Percentiles rank a stretch among this genome's conserved stretches.
These are phyloP conservation scores for Nissolia schottii DNA, from an alignment of 306 rosid species.

Conservation along the genomic window DNA sequence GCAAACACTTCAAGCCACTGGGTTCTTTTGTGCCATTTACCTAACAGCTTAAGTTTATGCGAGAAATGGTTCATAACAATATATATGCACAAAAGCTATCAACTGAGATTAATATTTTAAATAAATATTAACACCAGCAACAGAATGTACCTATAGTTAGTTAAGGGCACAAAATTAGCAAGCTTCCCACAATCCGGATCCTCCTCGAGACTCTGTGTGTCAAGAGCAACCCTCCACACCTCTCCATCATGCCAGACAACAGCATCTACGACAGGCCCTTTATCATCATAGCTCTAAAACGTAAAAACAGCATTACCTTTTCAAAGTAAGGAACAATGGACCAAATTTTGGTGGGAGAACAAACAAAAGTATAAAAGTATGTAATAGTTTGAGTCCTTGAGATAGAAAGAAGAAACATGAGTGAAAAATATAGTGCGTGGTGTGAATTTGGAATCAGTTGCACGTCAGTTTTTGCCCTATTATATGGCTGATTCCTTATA, in stretches of 20 bases:
- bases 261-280: constrained; percentile 88
- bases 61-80: no score
- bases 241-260: constrained; percentile 99
- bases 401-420: background rate
- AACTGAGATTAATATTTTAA: constrained; percentile 3
- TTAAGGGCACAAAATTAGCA: constrained; percentile 72
- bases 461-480: no score
- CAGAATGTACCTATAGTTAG: constrained; percentile 71
- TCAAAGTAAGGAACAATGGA: constrained; percentile 12
- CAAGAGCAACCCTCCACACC: constrained; percentile 94
- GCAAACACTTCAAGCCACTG: no score
- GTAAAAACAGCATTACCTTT: constrained; percentile 24
- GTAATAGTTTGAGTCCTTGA: constrained; percentile 5
- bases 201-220: constrained; percentile 84
- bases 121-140: constrained; percentile 19
- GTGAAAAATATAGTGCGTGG: background rate
- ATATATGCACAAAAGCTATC: constrained; percentile 7
- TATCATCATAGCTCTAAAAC: constrained; percentile 77
- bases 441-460: no score
- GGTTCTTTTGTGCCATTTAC: no score
- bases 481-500: no score
- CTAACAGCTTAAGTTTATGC: no score
- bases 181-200: constrained; percentile 73
- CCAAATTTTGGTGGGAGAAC: background rate
- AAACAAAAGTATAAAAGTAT: background rate